Base-by-base conservation (phyloP, 768 basidiomycete genomes). In the Suillus placidus region DNA sequence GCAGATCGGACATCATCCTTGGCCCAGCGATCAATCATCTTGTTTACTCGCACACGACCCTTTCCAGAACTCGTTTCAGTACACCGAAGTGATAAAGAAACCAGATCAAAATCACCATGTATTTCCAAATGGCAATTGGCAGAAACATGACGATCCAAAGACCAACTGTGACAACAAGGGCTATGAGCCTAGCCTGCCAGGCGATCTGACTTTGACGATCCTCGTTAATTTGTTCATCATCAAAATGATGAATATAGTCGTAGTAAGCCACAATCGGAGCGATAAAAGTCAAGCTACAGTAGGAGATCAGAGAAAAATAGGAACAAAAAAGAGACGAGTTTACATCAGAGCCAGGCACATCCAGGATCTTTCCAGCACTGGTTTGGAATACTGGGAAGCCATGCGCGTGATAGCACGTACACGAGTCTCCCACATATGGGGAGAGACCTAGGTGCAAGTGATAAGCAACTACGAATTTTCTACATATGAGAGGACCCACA, bases 81-180 rank as follows among this genome's bases (percentile, higher is more conserved):
- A 1, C 43, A 26, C 18, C 6, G 12, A 54, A 62, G n/a, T 4
- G 18, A 35, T 9, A 23, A 40, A 60, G 52, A 56, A 23, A 18
- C 20, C 9, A 55, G 2, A 55, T 38, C 49, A 37, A n/a, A 79
- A 81, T 47, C 49, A 81, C 79, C 63, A 77, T 66, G 40, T 71
- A 77, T 67, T 87, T 87, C 84, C 85, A 87, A 30, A 81, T 51
- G 47, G 78, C 54, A 49, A 84, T 71, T 7, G 85, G 86, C 4
- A 73, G 47, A 54, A 76, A 71, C 70, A 85, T 77, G 60, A 85
- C 47, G 32, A 81, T 32, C 61, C 80, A 66, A 23, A 78, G 70
- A 18, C 72, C 83, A 55, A 85, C n/a, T 30, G 76, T 78, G 32
- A 80, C 70, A 7, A 69, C 80, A 42, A 83, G 66, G 23, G 75